A percentile compares a stretch with the other conserved stretches of the same genome.
These are phyloP conservation scores for Trypanosomatidae sp. DNA, from an alignment of 208 protist genomes.

Conservation along the genomic window DNA sequence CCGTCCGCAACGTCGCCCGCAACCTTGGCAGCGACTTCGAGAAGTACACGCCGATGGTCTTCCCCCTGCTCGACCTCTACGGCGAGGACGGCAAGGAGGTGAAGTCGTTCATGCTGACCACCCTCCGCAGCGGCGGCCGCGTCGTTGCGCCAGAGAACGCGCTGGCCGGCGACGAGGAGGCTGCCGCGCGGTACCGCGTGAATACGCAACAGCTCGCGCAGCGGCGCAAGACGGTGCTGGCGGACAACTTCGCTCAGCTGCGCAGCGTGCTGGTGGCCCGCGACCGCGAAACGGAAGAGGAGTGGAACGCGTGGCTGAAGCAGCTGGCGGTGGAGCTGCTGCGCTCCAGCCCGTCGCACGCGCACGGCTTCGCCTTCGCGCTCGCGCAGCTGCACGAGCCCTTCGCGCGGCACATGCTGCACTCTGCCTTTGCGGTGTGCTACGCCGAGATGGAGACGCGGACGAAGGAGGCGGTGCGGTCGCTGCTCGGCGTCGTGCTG, in stretches of 20 bases:
- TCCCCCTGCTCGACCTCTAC: constrained; percentile 62
- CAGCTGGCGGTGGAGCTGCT: constrained; percentile 85
- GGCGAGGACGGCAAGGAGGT: constrained; percentile 57
- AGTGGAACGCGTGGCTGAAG: constrained; percentile 83
- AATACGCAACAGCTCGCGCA: constrained; percentile 30
- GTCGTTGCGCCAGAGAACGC: constrained; percentile 37
- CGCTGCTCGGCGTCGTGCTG: constrained; percentile 70
- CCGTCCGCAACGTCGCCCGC: constrained; percentile 62
- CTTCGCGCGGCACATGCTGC: constrained; percentile 88
- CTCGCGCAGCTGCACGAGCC: constrained; percentile 84
- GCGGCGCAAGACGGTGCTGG: constrained; percentile 33
- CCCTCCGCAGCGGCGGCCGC: constrained; percentile 39
- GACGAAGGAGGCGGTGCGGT: constrained; percentile 50
- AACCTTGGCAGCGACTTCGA: constrained; percentile 84
- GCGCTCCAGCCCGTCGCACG: constrained; percentile 75
- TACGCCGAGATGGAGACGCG: constrained; percentile 74
- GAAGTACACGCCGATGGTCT: constrained; percentile 77
- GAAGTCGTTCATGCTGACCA: constrained; percentile 28
- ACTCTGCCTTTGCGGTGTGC: constrained; percentile 87
- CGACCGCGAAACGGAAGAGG: constrained; percentile 71
- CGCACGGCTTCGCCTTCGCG: constrained; percentile 69
- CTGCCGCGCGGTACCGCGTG: constrained; percentile 35
- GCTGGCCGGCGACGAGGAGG: constrained; percentile 24
- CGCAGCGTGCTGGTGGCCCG: constrained; percentile 49
- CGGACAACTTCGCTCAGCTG: constrained; percentile 61